Base-by-base conservation (phyloP, 108 stramenopile genomes). In the Chaetoceros tenuissimus region DNA sequence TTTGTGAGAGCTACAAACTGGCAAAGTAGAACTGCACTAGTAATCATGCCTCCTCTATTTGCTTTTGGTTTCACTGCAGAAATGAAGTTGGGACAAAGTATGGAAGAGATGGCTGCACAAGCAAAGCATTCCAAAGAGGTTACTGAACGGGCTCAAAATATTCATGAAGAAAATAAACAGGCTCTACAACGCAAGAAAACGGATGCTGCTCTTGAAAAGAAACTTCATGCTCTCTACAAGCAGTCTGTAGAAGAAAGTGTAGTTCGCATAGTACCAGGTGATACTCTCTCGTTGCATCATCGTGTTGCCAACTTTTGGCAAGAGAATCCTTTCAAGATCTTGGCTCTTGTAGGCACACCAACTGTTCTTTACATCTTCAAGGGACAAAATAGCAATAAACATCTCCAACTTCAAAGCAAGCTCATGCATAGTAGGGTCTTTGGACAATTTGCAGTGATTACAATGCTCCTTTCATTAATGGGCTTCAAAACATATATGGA, bases 31-130 rank as follows among this genome's bases (percentile, higher is more conserved):
- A n/a, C n/a, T n/a, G n/a, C n/a, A n/a, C n/a, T n/a, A n/a, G n/a
- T n/a, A n/a, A n/a, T n/a, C n/a, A 85, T 91, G 89, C 89, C 89
- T 3, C 69, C 85, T n/a, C 69, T 86, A 7, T 91, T 91, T 60
- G 77, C 59, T 23, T 91, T 91, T 57, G 83, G 54, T 16, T 70
- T 71, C 25, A 69, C 77, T 1, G 53, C 74, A 34, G 89, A 91
- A 68, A 52, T 46, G 26, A 79, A 82, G 53, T 63, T 85, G 3
- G 67, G 60, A 29, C 74, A 85, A 45, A 67, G 70, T 0, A 87
- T 91, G 85, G 64, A 71, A 26, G 73, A 82, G 52, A 76, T 87
- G 66, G 89, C 89, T 26, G 52, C 64, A 1, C 78, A 80, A 46
- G 79, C 66, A 24, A 75, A 83, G 48, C 83, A 87, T 59, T 63